phyloP scores from a whole-genome alignment of 306 rosid genomes.

The Lablab purpureus region DNA sequence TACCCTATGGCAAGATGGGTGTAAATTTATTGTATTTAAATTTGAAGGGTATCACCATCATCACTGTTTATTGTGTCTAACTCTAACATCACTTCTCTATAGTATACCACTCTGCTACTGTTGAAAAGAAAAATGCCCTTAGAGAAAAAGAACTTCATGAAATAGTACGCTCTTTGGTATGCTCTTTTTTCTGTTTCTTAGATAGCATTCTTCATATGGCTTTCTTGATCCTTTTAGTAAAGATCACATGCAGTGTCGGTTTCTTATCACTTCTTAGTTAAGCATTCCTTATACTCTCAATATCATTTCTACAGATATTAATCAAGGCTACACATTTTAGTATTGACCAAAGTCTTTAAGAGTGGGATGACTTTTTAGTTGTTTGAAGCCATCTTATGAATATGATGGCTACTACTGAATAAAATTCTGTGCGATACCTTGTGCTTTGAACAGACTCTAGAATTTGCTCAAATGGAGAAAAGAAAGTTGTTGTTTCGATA shows the following conservation, averaged over 20 bases:
- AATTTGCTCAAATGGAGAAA: slow-evolving; percentile 42
- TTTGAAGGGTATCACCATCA: not conserved
- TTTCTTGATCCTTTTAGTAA: not conserved
- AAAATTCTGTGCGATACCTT: not conserved
- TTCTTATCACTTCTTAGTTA: not conserved
- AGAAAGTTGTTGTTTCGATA: slow-evolving; percentile 43
- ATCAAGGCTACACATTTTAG: not conserved
- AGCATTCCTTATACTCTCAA: not conserved
- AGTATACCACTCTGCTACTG: not conserved
- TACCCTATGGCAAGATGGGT: slow-evolving; percentile 11
- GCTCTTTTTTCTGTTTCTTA: not conserved
- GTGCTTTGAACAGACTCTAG: slow-evolving; percentile 5
- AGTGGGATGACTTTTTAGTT: not conserved
- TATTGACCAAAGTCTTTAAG: slow-evolving; percentile 3
- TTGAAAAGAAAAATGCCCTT: not conserved
- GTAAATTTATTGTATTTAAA: not conserved
- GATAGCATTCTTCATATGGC: not conserved
- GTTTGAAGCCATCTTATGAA: not conserved
- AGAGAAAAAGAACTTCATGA: not conserved
- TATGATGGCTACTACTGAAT: slow-evolving; percentile 18
- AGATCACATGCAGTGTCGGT: slow-evolving; percentile 1
- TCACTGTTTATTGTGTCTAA: not conserved
- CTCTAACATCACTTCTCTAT: not conserved
- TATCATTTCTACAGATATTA: not conserved
- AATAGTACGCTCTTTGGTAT: slow-evolving; percentile 2